phyloP scores from a whole-genome alignment of 1,139 yeast genomes.

The Petasospora fabianii region DNA sequence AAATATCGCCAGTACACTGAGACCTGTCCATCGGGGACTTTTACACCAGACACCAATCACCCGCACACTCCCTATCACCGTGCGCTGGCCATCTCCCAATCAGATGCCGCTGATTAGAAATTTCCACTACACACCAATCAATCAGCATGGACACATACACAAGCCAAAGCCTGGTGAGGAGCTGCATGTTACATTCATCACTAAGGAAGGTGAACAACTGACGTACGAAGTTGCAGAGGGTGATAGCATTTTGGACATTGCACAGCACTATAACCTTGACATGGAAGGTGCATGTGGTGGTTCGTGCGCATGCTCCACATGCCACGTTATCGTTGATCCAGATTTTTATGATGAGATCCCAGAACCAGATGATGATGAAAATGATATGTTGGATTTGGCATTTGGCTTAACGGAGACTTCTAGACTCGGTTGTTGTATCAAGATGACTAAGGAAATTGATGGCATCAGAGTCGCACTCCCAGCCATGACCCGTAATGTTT shows the following conservation, averaged over 20 bases:
- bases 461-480: conserved; percentile 96
- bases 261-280: conserved; percentile 88
- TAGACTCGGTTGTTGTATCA: conserved; percentile 89
- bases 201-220: conserved; percentile 84
- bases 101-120: conserved; percentile 21
- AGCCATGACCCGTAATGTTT: conserved; percentile 93
- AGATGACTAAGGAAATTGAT: conserved; percentile 84
- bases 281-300: conserved; percentile 99
- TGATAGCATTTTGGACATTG: conserved; percentile 86
- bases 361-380: conserved; percentile 96
- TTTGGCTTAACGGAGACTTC: conserved; percentile 97
- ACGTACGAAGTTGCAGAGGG: conserved; percentile 89
- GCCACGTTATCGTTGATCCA: conserved; percentile 95
- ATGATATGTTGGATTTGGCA: conserved; percentile 96
- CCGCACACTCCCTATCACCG: too few relatives aligned
- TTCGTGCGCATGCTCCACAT: conserved; percentile 97
- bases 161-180: conserved; percentile 95
- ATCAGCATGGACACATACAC: conserved; percentile 75
- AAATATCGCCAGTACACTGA: too few relatives aligned
- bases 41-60: too few relatives aligned
- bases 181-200: conserved; percentile 76
- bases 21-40: too few relatives aligned
- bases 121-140: conserved; percentile 20
- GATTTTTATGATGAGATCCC: conserved; percentile 86
- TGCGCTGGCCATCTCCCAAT: conserved; percentile 18